A percentile compares a stretch with the other conserved stretches of the same genome.
Conservation (phyloP, 192 early-diverging fungal species). For the Gonapodya sp. region DNA sequence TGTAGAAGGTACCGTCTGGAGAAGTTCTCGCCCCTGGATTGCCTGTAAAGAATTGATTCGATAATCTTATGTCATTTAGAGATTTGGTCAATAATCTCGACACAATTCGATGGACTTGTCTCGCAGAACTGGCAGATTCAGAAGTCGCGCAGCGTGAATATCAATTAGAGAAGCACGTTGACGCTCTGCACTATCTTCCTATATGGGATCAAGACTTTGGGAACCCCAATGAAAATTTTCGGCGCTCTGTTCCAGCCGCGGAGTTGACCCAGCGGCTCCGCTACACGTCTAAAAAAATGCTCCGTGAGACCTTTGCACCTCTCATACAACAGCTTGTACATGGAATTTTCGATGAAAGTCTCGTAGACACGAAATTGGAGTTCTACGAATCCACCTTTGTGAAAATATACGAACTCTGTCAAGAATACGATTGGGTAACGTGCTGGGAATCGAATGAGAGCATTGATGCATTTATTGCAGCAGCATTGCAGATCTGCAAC, state of each 20-base stretch:
- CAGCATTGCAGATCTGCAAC: conserved; percentile 5
- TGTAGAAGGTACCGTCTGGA: conserved; percentile 16
- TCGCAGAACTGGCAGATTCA: conserved; percentile 29
- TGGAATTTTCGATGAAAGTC: conserved; percentile 19
- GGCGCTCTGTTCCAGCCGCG: conserved; percentile 16
- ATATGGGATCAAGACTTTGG: conserved; percentile 37
- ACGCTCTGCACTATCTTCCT: conserved; percentile 31
- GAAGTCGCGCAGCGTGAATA: conserved; percentile 35
- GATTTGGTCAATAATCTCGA: conserved; percentile 29
- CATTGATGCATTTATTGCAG: conserved; percentile 20
- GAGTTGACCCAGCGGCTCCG: conserved; percentile 12
- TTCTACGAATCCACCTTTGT: conserved; percentile 32
- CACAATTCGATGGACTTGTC: conserved; percentile 27
- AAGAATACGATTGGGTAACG: conserved; percentile 24
- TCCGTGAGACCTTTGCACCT: conserved; percentile 21
- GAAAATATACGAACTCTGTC: conserved; percentile 27
- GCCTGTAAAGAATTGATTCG: background rate
- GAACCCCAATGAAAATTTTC: conserved; percentile 30
- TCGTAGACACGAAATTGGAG: conserved; percentile 12
- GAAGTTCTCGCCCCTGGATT: background rate
- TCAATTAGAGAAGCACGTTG: conserved; percentile 35
- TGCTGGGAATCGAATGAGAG: conserved; percentile 25
- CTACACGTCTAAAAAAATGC: conserved; percentile 21
- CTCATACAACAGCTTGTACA: conserved; percentile 25
- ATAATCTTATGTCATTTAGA: too few species aligned